Conservation (phyloP, 441 rosid species). For the Geranium incanum region DNA sequence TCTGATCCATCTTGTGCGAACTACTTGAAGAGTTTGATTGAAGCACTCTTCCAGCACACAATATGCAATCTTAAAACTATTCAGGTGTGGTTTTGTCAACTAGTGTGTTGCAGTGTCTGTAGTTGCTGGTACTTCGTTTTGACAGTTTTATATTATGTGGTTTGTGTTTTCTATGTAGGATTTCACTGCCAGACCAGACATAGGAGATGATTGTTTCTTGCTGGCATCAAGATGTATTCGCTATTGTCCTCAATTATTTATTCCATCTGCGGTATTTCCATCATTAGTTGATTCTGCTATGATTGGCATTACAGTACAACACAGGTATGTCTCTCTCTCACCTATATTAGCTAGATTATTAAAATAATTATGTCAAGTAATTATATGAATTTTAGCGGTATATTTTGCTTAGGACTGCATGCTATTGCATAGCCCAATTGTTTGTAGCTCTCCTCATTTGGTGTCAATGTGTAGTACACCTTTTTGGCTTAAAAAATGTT, state of each 20-base stretch:
- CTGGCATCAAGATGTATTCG: conserved; percentile 97
- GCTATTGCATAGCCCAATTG: too few species aligned
- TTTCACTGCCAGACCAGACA: conserved; percentile 85
- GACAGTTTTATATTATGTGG: neutral
- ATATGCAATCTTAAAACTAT: conserved; percentile 75
- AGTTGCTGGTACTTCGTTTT: neutral
- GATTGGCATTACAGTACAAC: conserved; percentile 88
- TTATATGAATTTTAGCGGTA: too few species aligned
- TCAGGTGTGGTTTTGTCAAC: conserved; percentile 40
- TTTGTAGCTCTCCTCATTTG: too few species aligned
- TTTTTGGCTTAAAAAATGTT: neutral
- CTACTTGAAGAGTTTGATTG: conserved; percentile 82
- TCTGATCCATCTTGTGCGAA: conserved; percentile 83
- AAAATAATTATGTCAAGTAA: too few species aligned
- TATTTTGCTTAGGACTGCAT: too few species aligned
- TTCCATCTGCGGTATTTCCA: conserved; percentile 74
- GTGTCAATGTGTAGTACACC: neutral
- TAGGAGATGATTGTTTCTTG: conserved; percentile 92
- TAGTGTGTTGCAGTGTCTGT: neutral
- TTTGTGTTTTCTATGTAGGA: conserved; percentile 50
- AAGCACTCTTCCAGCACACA: conserved; percentile 81
- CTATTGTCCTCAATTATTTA: conserved; percentile 80
- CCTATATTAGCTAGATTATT: too few species aligned
- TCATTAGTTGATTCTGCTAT: conserved; percentile 68
- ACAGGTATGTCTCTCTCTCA: conserved; percentile 47